phyloP scores from a whole-genome alignment of 2,329 filamentous ascomycete genomes.

The Beauveria scarabaeidicola region DNA sequence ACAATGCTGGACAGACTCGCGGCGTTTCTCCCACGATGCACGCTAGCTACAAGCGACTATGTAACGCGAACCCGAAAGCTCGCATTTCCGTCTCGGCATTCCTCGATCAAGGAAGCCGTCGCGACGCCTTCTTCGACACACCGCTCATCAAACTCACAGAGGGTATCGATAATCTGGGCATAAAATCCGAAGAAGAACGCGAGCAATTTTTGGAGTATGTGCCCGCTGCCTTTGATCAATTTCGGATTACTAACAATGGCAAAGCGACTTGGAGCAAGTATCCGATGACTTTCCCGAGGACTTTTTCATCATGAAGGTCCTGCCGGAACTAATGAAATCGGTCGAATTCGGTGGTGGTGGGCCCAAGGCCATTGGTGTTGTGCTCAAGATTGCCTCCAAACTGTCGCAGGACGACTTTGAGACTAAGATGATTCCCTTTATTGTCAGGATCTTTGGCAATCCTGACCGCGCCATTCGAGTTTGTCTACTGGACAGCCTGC shows the following conservation, averaged over 20 bases:
- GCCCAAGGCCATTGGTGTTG: slow-evolving; percentile 77
- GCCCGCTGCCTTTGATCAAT: not conserved
- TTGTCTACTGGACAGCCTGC: slow-evolving; percentile 79
- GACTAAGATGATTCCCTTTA: slow-evolving; percentile 69
- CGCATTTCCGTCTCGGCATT: slow-evolving; percentile 79
- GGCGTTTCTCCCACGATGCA: slow-evolving; percentile 83
- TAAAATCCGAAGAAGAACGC: slow-evolving; percentile 77
- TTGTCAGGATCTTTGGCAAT: slow-evolving; percentile 80
- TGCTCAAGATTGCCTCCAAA: slow-evolving; percentile 86
- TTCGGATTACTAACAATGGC: slow-evolving; percentile 24
- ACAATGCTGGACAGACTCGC: slow-evolving; percentile 79
- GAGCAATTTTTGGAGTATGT: slow-evolving; percentile 68
- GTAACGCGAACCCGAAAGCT: slow-evolving; percentile 82
- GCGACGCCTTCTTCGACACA: slow-evolving; percentile 84
- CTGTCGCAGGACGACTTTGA: slow-evolving; percentile 87
- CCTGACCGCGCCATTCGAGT: slow-evolving; percentile 89
- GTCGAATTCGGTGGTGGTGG: slow-evolving; percentile 98
- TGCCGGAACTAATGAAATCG: slow-evolving; percentile 93
- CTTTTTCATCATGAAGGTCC: slow-evolving; percentile 94
- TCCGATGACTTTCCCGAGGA: slow-evolving; percentile 95
- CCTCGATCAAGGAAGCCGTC: slow-evolving; percentile 76
- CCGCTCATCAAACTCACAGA: slow-evolving; percentile 87
- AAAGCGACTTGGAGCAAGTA: slow-evolving; percentile 68
- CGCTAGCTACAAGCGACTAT: slow-evolving; percentile 78
- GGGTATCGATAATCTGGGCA: slow-evolving; percentile 82